Evolutionary conservation across 2,329 filamentous ascomycete species (phyloP).

Genomic region (Waltergamsia citrina): DNA sequence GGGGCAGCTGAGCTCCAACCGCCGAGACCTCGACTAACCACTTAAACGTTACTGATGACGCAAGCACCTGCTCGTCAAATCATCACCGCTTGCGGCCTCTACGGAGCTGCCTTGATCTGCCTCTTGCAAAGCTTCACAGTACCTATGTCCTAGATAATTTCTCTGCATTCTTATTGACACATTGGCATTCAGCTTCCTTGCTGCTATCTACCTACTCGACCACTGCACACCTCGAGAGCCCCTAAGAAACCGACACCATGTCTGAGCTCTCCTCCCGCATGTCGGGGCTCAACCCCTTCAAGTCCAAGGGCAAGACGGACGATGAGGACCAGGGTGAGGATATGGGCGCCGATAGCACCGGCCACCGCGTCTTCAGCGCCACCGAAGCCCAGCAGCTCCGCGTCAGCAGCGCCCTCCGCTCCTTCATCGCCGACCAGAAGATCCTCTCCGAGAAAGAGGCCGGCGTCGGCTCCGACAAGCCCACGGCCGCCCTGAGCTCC

Average conservation of each 20-base stretch:
- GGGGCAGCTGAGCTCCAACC: too few relatives aligned
- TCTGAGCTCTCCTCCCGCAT: conserved; percentile 17
- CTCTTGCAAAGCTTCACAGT: too few relatives aligned
- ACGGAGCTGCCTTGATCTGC: too few relatives aligned
- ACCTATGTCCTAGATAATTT: too few relatives aligned
- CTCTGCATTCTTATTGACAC: too few relatives aligned
- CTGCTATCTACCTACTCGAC: too few relatives aligned
- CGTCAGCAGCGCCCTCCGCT: conserved; percentile 48
- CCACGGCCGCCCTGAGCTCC: conserved; percentile 33
- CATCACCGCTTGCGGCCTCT: too few relatives aligned
- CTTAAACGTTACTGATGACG: too few relatives aligned
- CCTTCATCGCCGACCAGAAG: conserved; percentile 42
- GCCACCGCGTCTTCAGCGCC: conserved; percentile 47
- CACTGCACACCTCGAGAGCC: not conserved
- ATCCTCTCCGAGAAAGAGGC: conserved; percentile 39
- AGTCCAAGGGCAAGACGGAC: conserved; percentile 8
- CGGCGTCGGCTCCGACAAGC: conserved; percentile 28
- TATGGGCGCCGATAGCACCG: conserved; percentile 32
- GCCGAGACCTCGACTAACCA: too few relatives aligned
- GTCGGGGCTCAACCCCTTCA: conserved; percentile 20
- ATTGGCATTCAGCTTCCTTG: too few relatives aligned
- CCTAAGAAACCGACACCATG: not conserved
- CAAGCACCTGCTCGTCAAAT: too few relatives aligned
- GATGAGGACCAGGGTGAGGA: conserved; percentile 23
- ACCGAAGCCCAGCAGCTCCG: conserved; percentile 42